Evolutionary conservation across 1,284 basidiomycete genomes (phyloP), one percentile per base, ranked within the genome.

Genomic region (Agaricales sp.): DNA sequence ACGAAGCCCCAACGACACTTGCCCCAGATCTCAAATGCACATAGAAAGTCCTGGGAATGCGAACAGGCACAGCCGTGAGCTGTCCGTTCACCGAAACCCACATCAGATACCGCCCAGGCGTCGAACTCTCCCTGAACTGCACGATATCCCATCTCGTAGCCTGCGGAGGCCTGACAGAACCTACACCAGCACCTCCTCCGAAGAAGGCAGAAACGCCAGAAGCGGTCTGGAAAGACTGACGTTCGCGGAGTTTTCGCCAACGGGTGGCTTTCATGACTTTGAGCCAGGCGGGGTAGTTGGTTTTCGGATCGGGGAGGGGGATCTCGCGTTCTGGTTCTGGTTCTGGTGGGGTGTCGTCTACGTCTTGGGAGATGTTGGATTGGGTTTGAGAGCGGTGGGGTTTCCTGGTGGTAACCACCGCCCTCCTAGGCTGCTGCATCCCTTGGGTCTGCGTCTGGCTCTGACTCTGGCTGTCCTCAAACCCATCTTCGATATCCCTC

Each of bases 11-110:
- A 11, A 8, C 30, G 11, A 35, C 30, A 8, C 30, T n/a, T n/a
- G 30, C 8, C 0, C 85, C 81, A 1, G 73, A 74, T 61, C 94
- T 87, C 55, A 96, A 75, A 62, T 96, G 93, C 53, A 99, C 73
- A 63, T 96, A 99, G 63, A 98, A 95, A 59, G 93, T 82, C 46
- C 94, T 80, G 0, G 91, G 87, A 38, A 99, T 85, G 2, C 89
- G 82, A 16, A 99, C 70, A 6, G 87, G 82, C 25, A 96, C 75
- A 12, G 82, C 73, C 25, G 89, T 78, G 43, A 99, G 76, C 45
- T 87, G 83, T 4, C 80, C 77, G 47, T 93, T 88, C 44, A 93
- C 80, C 0, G 82, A 85, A 3, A 98, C 73, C 96, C 95, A 99
- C 45, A 99, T 67, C 13, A 80, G 79, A 65, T 87, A 98, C 43